Conservation (phyloP, 2,329 filamentous ascomycete genomes). For the Trichoderma atroviride region DNA sequence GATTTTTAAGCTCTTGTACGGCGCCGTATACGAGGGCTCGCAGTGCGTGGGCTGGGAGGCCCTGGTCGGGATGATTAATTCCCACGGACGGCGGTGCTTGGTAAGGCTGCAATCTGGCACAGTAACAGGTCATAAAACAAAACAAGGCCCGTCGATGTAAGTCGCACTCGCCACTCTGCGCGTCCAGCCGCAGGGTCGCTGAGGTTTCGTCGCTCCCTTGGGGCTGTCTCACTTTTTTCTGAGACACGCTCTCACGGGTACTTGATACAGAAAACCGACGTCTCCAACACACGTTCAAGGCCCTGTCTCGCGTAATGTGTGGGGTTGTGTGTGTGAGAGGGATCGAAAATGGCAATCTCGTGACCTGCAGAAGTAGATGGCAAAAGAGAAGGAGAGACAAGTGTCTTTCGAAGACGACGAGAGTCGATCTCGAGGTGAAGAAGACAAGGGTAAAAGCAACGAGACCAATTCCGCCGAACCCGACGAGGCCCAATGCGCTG, state of each 20-base stretch:
- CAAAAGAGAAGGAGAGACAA: neutral
- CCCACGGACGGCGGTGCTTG: conserved; percentile 4
- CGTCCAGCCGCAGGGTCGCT: conserved; percentile 9
- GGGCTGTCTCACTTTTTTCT: conserved; percentile 21
- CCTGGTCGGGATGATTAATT: conserved; percentile 11
- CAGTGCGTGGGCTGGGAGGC: neutral
- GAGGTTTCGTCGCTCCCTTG: conserved; percentile 9
- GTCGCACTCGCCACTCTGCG: conserved; percentile 17
- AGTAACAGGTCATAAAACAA: conserved; percentile 7
- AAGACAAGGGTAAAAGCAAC: neutral
- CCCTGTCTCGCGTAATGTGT: conserved; percentile 16
- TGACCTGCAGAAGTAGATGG: conserved; percentile 1
- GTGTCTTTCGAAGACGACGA: neutral
- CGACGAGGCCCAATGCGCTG: conserved; percentile 11
- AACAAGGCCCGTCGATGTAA: conserved; percentile 12
- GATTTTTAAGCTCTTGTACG: neutral
- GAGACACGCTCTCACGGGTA: conserved; percentile 12
- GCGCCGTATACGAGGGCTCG: neutral
- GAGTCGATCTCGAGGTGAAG: neutral
- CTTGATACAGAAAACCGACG: conserved; percentile 1
- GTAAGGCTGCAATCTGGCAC: conserved; percentile 5
- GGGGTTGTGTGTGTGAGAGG: conserved; percentile 13
- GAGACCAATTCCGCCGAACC: conserved; percentile 14
- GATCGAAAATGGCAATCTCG: conserved; percentile 22
- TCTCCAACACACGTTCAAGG: conserved; percentile 19